Percentiles rank a stretch among this genome's conserved stretches.
These are phyloP conservation scores for Bretschneidera sinensis DNA, from an alignment of 345 rosid species.

Conservation along the genomic window DNA sequence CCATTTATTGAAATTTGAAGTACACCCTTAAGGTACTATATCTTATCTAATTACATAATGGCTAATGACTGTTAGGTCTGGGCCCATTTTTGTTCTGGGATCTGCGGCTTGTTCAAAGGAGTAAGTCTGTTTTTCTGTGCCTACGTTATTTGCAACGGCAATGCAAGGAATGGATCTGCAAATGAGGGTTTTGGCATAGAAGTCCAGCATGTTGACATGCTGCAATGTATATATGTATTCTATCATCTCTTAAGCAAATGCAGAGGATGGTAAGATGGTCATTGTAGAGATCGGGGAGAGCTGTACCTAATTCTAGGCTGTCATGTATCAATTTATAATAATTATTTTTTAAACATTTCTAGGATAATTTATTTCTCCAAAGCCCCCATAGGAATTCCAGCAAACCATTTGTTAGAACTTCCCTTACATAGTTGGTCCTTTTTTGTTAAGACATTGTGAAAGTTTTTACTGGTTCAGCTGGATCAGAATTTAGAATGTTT, in stretches of 20 bases:
- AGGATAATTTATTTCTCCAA: constrained; percentile 22
- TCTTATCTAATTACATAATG: not conserved
- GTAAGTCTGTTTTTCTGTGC: constrained; percentile 7
- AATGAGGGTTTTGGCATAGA: constrained; percentile 6
- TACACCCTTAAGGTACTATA: not conserved
- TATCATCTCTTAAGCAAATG: constrained; percentile 22
- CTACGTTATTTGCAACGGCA: not conserved
- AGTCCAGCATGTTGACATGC: constrained; percentile 3
- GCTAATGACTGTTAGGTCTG: constrained; percentile 12
- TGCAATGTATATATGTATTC: constrained; percentile 33
- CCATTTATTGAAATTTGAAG: not conserved
- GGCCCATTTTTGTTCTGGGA: constrained; percentile 15
- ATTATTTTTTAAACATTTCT: not conserved
- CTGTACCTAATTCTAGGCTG: constrained; percentile 27
- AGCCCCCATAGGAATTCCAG: constrained; percentile 1
- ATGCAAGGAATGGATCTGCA: constrained; percentile 1
- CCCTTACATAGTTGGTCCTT: not conserved
- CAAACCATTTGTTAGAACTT: not conserved
- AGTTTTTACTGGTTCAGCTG: not conserved
- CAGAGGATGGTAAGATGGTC: constrained; percentile 17
- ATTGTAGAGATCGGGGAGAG: constrained; percentile 17
- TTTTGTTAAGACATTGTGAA: no score
- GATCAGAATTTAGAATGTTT: not conserved
- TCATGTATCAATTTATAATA: constrained; percentile 10
- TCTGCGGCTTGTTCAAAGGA: constrained; percentile 29